Base-by-base conservation (phyloP, 2,329 filamentous ascomycete species). In the Hymenotorrendiella dingleyae region DNA sequence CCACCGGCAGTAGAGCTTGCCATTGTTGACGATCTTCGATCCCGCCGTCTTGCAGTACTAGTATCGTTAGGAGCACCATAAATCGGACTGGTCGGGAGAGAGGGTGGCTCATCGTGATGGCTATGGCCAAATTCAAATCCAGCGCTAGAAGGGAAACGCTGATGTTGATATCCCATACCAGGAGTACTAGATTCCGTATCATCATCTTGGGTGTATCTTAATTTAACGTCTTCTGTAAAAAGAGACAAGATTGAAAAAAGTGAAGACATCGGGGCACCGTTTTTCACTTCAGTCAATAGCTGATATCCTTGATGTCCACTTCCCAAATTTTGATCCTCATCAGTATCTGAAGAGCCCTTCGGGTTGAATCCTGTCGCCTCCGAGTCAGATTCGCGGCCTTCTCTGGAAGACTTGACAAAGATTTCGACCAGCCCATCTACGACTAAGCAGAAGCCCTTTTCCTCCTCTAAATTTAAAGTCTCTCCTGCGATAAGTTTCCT, bases 241-340 rank as follows among this genome's bases (percentile, higher is more conserved):
- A 98, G 71, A 2, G 91, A 94, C 66, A 98, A 80, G 53, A 98
- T 95, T 1, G 93, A 97, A 64, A 98, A 98, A 2, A 98, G 67
- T 0, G 93, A 98, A 4, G 93, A 98, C 91, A 98, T 96, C 1
- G 94, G 91, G 1, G 93, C 90, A 11, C 93, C 93, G 57, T 98
- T 98, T 58, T 93, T 94, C 40, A 98, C 91, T 64, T 98, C 94
- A 0, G 93, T 98, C 41, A 98, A 72, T 28, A 98, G 74, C 62
- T 97, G 93, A 58, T 98, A 98, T 23, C 84, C 86, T 61, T 95
- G 89, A 43, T 86, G 81, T 6, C 75, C 76, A 26, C 78, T 77
- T 4, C 74, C 65, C 23, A 72, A 66, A 29, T 70, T 67, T 30
- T 73, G 69, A 21, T 84, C 82, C n/a, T 88, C 84, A n/a, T 86